These are phyloP conservation scores for Acidiella bohemica DNA, from an alignment of 495 filamentous ascomycete genomes.

Conservation along the genomic window DNA sequence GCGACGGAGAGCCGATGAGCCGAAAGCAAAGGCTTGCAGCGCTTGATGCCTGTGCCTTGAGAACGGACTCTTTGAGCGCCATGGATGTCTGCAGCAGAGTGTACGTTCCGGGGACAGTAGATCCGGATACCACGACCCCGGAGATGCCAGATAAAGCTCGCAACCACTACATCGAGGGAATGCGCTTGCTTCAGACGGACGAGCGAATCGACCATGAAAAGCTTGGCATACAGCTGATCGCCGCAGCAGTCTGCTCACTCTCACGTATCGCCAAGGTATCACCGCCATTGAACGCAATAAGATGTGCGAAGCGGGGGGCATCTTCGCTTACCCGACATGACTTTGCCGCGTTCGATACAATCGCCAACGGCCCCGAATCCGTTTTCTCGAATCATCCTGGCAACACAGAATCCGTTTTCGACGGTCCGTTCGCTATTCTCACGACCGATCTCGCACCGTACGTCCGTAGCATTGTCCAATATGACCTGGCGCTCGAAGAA, in stretches of 20 bases:
- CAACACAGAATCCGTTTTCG: constrained; percentile 49
- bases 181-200: constrained; percentile 45
- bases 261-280: constrained; percentile 1
- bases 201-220: constrained; percentile 30
- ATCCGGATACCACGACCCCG: constrained; percentile 49
- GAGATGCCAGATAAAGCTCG: constrained; percentile 43
- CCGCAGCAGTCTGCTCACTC: constrained; percentile 12
- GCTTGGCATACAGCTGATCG: constrained; percentile 20
- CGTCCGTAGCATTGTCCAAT: constrained; percentile 62
- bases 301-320: background rate
- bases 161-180: constrained; percentile 51
- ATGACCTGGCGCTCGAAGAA: constrained; percentile 55
- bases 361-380: constrained; percentile 34
- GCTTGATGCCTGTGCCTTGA: constrained; percentile 7
- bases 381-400: constrained; percentile 25
- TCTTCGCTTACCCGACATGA: constrained; percentile 26
- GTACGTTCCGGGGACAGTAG: background rate
- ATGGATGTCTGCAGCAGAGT: constrained; percentile 24
- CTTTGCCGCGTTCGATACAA: constrained; percentile 43
- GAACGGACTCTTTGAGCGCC: constrained; percentile 23
- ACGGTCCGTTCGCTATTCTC: constrained; percentile 49
- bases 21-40: background rate
- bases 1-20: constrained; percentile 1
- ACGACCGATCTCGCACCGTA: constrained; percentile 71
- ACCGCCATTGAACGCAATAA: background rate